Base-by-base conservation (phyloP, 257 asterid genomes). In the Rubia yunnanensis region DNA sequence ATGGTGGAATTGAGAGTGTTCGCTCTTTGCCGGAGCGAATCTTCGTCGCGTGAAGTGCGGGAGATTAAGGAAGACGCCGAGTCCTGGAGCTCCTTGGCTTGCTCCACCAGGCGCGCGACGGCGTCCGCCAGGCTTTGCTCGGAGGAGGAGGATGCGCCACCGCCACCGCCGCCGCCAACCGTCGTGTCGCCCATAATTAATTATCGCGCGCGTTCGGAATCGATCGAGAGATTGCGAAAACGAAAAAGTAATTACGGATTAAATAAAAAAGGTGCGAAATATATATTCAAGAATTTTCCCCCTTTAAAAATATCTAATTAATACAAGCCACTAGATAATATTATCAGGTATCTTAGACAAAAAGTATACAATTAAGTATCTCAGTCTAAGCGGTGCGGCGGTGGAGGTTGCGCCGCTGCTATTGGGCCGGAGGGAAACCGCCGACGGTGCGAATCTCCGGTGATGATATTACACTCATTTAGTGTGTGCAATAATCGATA, bases 71-170 rank as follows among this genome's bases (percentile, higher is more conserved):
- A 84, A 53, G 96, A 70, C 60, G 99, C 97, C 60, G 87, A 70
- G 13, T 94, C 97, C 84, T 87, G 96, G 75, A 94, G 77, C 81
- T 94, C 97, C 86, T 85, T 88, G 26, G 99, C 96, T 68, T 83
- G 85, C 76, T 90, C 97, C 38, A 75, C 84, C 53, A 86, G 80
- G 63, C 74, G 58, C 35, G 83, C 76, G 32, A 77, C 83, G 68
- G 81, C 80, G 48, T 68, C 90, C 81, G 75, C 79, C 79, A 71
- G 58, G 17, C 22, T 58, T 34, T 38, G 49, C 1, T 70, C 78
- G 65, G 36, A 36, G 74, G 18, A 64, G 36, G 64, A 52, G 57
- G 54, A 50, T 0, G 57, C 24, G 59, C 58, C 58, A 7, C 55
- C 63, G 74, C 60, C 67, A 38, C 57, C 68, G 61, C 55, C 63